A percentile compares a stretch with the other conserved stretches of the same genome.
Evolutionary conservation across 768 basidiomycete species (phyloP).

Genomic region (Mycena venus): DNA sequence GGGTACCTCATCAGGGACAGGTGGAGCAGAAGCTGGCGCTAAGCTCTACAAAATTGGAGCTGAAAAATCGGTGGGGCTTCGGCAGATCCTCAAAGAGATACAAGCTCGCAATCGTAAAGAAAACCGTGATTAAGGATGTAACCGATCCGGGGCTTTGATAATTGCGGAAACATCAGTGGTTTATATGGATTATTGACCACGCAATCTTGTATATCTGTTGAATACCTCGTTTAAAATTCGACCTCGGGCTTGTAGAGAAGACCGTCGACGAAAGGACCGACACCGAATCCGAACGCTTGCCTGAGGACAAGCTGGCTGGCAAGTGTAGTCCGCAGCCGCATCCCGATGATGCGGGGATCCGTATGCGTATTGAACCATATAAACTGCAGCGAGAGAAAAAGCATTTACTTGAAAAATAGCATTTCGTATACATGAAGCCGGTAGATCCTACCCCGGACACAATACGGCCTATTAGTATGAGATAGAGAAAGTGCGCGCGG

Average conservation of each 20-base stretch:
- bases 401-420: constrained; percentile 55
- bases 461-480: constrained; percentile 59
- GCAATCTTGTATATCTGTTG: constrained; percentile 59
- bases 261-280: constrained; percentile 66
- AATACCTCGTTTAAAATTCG: constrained; percentile 58
- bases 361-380: background rate
- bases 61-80: background rate
- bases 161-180: background rate
- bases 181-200: background rate
- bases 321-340: constrained; percentile 62
- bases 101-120: constrained; percentile 52
- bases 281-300: constrained; percentile 61
- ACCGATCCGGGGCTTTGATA: constrained; percentile 55
- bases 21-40: background rate
- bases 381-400: background rate
- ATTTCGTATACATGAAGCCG: constrained; percentile 60
- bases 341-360: constrained; percentile 54
- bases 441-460: constrained; percentile 56
- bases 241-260: constrained; percentile 62
- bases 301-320: constrained; percentile 63
- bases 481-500: constrained; percentile 49
- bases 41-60: constrained; percentile 1
- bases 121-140: constrained; percentile 54
- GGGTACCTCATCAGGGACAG: background rate
- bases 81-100: constrained; percentile 45